A percentile compares a stretch with the other conserved stretches of the same genome.
Evolutionary conservation across 768 basidiomycete species (phyloP).

Genomic region (Asterophora lycoperdoides): DNA sequence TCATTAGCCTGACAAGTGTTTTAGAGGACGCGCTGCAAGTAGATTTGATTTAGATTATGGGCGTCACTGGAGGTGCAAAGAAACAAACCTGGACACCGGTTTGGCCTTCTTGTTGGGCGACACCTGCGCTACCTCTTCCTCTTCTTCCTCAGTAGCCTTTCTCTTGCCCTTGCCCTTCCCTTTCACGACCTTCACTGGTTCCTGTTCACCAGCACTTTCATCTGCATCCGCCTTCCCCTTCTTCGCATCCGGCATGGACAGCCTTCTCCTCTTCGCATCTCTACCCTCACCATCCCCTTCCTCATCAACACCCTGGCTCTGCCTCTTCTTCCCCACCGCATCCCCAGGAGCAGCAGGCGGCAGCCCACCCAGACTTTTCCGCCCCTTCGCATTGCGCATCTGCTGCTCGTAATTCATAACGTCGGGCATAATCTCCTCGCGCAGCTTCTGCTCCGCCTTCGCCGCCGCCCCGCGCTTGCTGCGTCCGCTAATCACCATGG

Average conservation of each 20-base stretch:
- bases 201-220: constrained; percentile 10
- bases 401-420: constrained; percentile 66
- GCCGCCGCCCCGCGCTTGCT: constrained; percentile 40
- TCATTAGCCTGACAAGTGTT: constrained; percentile 48
- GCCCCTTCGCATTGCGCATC: constrained; percentile 41
- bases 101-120: constrained; percentile 6
- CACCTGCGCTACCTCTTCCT: constrained; percentile 6
- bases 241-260: constrained; percentile 7
- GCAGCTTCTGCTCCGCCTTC: constrained; percentile 48
- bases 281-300: constrained; percentile 11
- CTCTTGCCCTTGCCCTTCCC: constrained; percentile 21
- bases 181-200: constrained; percentile 10
- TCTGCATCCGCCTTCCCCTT: constrained; percentile 11
- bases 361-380: constrained; percentile 28
- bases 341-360: constrained; percentile 10
- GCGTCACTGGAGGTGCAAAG: background rate
- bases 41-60: background rate
- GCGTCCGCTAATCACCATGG: constrained; percentile 12
- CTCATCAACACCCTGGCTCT: constrained; percentile 10
- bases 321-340: constrained; percentile 14
- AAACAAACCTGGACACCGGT: background rate
- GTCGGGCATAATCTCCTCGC: constrained; percentile 75
- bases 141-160: constrained; percentile 8
- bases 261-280: constrained; percentile 8
- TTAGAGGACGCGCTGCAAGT: constrained; percentile 10